These are phyloP conservation scores for Coemansia sp. DNA, from an alignment of 192 early-diverging fungal genomes.

Conservation along the genomic window DNA sequence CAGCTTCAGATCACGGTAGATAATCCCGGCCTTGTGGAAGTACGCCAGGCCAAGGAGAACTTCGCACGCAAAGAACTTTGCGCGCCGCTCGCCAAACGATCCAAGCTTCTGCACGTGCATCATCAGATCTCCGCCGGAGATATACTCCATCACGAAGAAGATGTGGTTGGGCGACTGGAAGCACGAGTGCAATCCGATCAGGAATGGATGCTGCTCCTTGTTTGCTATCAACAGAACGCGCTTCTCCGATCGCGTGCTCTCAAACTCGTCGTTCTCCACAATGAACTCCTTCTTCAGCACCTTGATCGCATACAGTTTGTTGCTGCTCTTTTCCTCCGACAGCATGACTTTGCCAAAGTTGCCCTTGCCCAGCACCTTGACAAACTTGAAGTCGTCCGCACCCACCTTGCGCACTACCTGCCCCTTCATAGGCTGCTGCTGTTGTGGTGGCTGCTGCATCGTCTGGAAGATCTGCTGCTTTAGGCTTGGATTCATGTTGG, in stretches of 20 bases:
- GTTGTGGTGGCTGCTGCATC: conserved; percentile 33
- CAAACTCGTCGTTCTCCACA: conserved; percentile 97
- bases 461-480: conserved; percentile 52
- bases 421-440: conserved; percentile 10
- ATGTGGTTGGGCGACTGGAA: conserved; percentile 94
- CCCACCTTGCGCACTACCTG: conserved; percentile 66
- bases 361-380: conserved; percentile 95
- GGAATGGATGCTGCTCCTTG: conserved; percentile 88
- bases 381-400: conserved; percentile 90
- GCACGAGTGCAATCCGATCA: conserved; percentile 94
- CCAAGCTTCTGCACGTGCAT: conserved; percentile 94
- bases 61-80: conserved; percentile 96
- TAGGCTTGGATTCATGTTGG: conserved; percentile 17
- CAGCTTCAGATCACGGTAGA: conserved; percentile 96
- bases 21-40: conserved; percentile 91
- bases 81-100: conserved; percentile 84
- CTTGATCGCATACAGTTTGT: conserved; percentile 93
- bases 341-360: conserved; percentile 99
- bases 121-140: conserved; percentile 97
- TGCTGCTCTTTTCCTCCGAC: conserved; percentile 83
- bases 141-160: conserved; percentile 99
- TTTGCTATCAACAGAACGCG: conserved; percentile 92
- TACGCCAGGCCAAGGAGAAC: conserved; percentile 93
- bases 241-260: conserved; percentile 91
- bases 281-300: conserved; percentile 98